These are phyloP conservation scores for Backusella mclennaniae DNA, from an alignment of 192 early-diverging fungal genomes.

Conservation along the genomic window DNA sequence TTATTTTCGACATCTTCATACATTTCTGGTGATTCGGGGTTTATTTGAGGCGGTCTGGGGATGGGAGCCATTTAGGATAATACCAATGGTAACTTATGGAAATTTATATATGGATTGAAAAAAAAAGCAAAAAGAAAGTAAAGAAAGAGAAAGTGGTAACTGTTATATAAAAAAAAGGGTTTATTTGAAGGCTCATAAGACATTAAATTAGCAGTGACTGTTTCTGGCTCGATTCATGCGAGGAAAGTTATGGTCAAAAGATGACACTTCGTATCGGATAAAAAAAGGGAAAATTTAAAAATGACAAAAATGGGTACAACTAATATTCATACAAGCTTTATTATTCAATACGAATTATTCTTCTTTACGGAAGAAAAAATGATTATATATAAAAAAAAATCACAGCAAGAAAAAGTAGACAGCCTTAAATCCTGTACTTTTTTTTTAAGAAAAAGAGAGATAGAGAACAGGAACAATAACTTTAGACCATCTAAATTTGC, in stretches of 20 bases:
- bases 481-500: background rate
- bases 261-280: background rate
- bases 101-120: background rate
- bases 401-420: no score
- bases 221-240: background rate
- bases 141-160: background rate
- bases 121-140: no score
- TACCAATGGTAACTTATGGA: no score
- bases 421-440: background rate
- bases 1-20: constrained; percentile 1
- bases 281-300: background rate
- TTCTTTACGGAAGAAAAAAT: no score
- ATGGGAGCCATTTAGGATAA: background rate
- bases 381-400: no score
- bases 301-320: background rate
- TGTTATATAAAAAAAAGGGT: background rate
- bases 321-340: background rate
- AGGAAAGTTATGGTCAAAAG: background rate
- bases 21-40: background rate
- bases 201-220: background rate
- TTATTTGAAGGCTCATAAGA: background rate
- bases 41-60: background rate
- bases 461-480: background rate
- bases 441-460: background rate
- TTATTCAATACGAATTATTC: no score